These are phyloP conservation scores for Purpureocillium takamizusanense DNA, from an alignment of 2,329 filamentous ascomycete genomes.

Conservation along the genomic window DNA sequence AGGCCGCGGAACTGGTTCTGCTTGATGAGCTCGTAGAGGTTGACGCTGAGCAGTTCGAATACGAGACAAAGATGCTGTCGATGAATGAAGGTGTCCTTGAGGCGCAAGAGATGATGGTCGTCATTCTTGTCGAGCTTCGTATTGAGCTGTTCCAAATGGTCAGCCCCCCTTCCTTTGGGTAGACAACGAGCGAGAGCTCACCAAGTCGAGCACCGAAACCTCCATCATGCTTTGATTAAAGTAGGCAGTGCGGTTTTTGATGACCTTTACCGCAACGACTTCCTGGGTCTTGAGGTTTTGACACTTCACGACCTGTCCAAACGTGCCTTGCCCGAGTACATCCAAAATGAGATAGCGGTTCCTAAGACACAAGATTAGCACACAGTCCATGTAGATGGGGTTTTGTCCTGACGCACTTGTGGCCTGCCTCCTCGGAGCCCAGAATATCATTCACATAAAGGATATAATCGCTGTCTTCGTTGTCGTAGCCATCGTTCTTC, in stretches of 20 bases:
- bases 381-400: background rate
- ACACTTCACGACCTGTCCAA: slow-evolving; percentile 97
- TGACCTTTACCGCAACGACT: slow-evolving; percentile 96
- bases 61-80: slow-evolving; percentile 93
- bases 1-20: slow-evolving; percentile 97
- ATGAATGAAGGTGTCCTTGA: slow-evolving; percentile 98
- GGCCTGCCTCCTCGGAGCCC: slow-evolving; percentile 92
- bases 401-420: slow-evolving; percentile 61
- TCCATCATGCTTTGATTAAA: slow-evolving; percentile 99
- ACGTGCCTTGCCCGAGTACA: slow-evolving; percentile 93
- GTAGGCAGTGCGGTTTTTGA: slow-evolving; percentile 98
- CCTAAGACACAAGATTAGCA: slow-evolving; percentile 28
- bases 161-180: background rate
- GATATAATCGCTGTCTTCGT: slow-evolving; percentile 98
- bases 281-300: slow-evolving; percentile 98
- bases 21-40: slow-evolving; percentile 97
- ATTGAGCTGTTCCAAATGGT: slow-evolving; percentile 58
- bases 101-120: slow-evolving; percentile 85
- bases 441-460: slow-evolving; percentile 98
- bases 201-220: slow-evolving; percentile 91
- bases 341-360: slow-evolving; percentile 96
- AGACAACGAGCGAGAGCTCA: slow-evolving; percentile 30
- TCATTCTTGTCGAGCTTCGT: slow-evolving; percentile 99
- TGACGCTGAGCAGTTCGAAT: slow-evolving; percentile 93
- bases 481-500: slow-evolving; percentile 98